Percentiles rank a stretch among this genome's conserved stretches.
Evolutionary conservation across 2,329 filamentous ascomycete species (phyloP).

Genomic region (Drechslera avenae): DNA sequence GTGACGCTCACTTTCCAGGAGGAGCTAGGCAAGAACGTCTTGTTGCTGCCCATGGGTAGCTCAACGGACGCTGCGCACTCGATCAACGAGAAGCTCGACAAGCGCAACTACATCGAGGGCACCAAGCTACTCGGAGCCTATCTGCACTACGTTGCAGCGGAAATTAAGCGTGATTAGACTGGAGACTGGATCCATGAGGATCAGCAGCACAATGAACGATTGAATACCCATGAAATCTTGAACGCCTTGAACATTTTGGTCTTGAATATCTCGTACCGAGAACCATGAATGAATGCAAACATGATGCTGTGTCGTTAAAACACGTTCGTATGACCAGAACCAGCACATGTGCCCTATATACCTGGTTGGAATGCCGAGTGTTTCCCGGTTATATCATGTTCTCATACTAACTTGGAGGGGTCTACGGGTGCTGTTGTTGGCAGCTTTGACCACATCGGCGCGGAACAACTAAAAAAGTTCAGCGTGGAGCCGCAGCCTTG

Average conservation of each 20-base stretch:
- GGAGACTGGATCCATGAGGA: neutral
- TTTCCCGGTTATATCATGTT: neutral
- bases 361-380: no score
- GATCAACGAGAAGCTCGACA: conserved; percentile 98
- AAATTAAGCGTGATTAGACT: conserved; percentile 61
- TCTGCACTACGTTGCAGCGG: conserved; percentile 92
- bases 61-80: conserved; percentile 96
- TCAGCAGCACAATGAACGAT: no score
- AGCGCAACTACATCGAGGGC: conserved; percentile 96
- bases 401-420: no score
- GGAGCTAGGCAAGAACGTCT: conserved; percentile 95
- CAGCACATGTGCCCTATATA: no score
- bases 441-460: conserved; percentile 17
- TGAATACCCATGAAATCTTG: no score
- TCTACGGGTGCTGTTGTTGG: neutral
- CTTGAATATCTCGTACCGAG: no score
- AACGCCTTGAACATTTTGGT: no score
- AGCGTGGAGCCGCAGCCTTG: conserved; percentile 18
- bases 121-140: conserved; percentile 95
- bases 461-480: conserved; percentile 40
- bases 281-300: no score
- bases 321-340: no score
- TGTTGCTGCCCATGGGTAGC: conserved; percentile 95
- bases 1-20: conserved; percentile 97
- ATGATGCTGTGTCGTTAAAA: no score